Conservation (phyloP, 2,329 filamentous ascomycete genomes). For the Colletotrichum zoysiae region DNA sequence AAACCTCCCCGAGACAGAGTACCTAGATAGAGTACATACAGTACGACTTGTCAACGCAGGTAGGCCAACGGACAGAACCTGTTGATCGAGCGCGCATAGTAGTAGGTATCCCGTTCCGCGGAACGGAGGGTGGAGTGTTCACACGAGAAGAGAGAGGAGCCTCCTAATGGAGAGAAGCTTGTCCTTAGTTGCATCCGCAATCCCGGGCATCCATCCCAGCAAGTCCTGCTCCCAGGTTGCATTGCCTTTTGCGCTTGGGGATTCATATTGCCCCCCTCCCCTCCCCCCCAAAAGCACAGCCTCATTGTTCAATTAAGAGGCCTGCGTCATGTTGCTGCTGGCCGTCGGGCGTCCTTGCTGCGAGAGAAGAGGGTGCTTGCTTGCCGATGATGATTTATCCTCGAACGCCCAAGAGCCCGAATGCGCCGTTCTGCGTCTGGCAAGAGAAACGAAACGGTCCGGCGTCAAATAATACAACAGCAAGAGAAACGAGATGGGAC, state of each 20-base stretch:
- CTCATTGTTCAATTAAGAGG: constrained; percentile 28
- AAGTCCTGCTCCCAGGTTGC: constrained; percentile 17
- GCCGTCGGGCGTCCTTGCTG: constrained; percentile 9
- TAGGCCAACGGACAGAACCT: background rate
- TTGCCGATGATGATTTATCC: constrained; percentile 1
- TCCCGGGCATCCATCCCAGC: constrained; percentile 16
- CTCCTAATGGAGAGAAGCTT: constrained; percentile 39
- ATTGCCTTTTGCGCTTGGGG: constrained; percentile 15
- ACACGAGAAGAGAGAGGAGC: background rate
- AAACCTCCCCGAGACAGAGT: background rate
- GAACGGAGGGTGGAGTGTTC: constrained; percentile 8
- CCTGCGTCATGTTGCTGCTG: constrained; percentile 14
- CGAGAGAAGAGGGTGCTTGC: constrained; percentile 5
- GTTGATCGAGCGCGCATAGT: constrained; percentile 10
- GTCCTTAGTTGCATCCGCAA: constrained; percentile 30
- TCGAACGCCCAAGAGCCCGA: constrained; percentile 1
- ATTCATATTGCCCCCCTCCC: background rate
- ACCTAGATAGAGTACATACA: background rate
- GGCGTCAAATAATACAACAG: no score
- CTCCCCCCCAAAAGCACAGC: constrained; percentile 18
- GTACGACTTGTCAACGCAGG: constrained; percentile 5
- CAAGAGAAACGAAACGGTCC: background rate
- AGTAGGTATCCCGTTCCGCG: constrained; percentile 6
- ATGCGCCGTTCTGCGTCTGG: background rate
- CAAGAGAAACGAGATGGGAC: constrained; percentile 4